phyloP scores from a whole-genome alignment of 352 stramenopile genomes.

The Nothophytophthora sp. region DNA sequence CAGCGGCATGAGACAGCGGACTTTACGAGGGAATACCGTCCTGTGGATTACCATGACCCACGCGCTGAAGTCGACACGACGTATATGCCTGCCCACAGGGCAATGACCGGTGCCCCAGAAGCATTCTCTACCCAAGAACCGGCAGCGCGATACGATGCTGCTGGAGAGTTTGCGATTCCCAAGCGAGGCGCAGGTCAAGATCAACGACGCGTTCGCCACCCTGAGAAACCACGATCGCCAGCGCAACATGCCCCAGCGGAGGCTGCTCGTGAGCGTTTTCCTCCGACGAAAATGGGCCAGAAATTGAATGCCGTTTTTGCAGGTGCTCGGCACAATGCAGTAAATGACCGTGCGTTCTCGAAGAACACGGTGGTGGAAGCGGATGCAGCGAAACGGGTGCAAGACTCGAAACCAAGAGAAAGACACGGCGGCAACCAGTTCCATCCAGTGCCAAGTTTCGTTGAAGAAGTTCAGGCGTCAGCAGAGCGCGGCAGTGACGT shows the following conservation, averaged over 20 bases:
- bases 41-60: background rate
- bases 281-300: constrained; percentile 26
- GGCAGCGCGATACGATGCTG: constrained; percentile 26
- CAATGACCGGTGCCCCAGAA: background rate
- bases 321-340: background rate
- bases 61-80: background rate
- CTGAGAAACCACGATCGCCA: constrained; percentile 17
- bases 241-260: constrained; percentile 2
- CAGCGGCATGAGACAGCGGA: background rate
- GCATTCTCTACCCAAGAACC: constrained; percentile 7
- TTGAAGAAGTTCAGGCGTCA: background rate
- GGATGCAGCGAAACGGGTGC: background rate
- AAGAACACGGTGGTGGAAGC: background rate
- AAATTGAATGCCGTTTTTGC: constrained; percentile 16
- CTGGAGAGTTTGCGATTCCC: constrained; percentile 28
- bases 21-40: constrained; percentile 2
- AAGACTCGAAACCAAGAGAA: constrained; percentile 1
- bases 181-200: constrained; percentile 2
- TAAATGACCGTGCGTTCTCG: background rate
- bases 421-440: background rate
- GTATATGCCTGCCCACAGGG: background rate
- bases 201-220: constrained; percentile 1
- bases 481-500: background rate
- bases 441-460: background rate
- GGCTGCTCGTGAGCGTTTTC: constrained; percentile 1